Conservation (phyloP, 495 filamentous ascomycete genomes). For the Lophiotrema nucula region DNA sequence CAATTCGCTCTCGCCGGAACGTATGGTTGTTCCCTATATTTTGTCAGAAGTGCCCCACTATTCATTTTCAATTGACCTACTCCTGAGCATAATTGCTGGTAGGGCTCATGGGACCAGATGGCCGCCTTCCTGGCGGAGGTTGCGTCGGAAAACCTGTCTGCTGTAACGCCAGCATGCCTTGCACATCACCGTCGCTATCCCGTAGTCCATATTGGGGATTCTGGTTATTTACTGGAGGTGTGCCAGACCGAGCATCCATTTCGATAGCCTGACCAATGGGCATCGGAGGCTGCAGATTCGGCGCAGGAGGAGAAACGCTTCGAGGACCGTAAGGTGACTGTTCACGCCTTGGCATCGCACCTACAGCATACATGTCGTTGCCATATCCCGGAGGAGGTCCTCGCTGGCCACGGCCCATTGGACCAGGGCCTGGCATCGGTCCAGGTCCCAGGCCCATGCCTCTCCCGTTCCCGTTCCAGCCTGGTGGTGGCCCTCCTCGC, state of each 20-base stretch:
- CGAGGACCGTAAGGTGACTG: slow-evolving; percentile 32
- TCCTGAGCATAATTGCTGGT: slow-evolving; percentile 68
- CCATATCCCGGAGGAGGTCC: slow-evolving; percentile 52
- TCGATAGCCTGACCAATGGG: slow-evolving; percentile 74
- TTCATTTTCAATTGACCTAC: slow-evolving; percentile 53
- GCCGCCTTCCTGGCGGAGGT: slow-evolving; percentile 41
- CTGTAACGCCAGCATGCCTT: slow-evolving; percentile 67
- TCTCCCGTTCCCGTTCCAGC: slow-evolving; percentile 37
- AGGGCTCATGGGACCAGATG: slow-evolving; percentile 51
- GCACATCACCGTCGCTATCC: slow-evolving; percentile 67
- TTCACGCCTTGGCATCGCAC: slow-evolving; percentile 14
- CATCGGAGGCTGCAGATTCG: slow-evolving; percentile 26
- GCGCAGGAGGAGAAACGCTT: slow-evolving; percentile 18
- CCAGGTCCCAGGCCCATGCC: slow-evolving; percentile 38
- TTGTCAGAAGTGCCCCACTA: slow-evolving; percentile 5
- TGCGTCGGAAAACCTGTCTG: slow-evolving; percentile 48
- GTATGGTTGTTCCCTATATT: slow-evolving; percentile 36
- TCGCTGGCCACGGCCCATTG: slow-evolving; percentile 48
- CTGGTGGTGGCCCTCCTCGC: slow-evolving; percentile 35
- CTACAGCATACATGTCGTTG: slow-evolving; percentile 35
- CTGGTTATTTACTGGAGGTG: slow-evolving; percentile 42
- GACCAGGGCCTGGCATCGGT: slow-evolving; percentile 35
- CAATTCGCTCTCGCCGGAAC: slow-evolving; percentile 52
- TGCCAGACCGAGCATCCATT: slow-evolving; percentile 70
- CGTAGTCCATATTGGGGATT: slow-evolving; percentile 46